Evolutionary conservation across 2,329 filamentous ascomycete genomes (phyloP).

Genomic region (Aspergillus hiratsukae): DNA sequence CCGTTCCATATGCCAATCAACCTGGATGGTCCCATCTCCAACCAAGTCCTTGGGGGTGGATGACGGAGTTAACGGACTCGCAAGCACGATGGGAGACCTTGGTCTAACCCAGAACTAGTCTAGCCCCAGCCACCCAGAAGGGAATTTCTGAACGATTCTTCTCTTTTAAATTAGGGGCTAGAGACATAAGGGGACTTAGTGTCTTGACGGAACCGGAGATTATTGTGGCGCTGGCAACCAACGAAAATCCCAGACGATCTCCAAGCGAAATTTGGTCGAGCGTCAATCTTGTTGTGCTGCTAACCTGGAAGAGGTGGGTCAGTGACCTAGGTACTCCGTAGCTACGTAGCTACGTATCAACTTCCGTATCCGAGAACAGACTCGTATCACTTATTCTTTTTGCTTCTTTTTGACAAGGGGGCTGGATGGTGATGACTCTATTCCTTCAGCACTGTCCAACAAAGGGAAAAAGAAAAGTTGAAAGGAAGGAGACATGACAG

Average conservation of each 20-base stretch:
- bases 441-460: neutral
- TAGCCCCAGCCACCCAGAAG: constrained; percentile 14
- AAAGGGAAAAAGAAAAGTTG: constrained; percentile 1
- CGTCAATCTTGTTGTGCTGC: neutral
- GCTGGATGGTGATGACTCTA: neutral
- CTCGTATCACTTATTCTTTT: neutral
- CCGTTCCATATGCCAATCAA: neutral
- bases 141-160: constrained; percentile 18
- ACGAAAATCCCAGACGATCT: constrained; percentile 2
- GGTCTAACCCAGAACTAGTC: constrained; percentile 8
- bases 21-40: constrained; percentile 6
- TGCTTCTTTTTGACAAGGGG: neutral
- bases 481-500: constrained; percentile 3
- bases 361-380: neutral
- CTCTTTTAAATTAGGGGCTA: constrained; percentile 18
- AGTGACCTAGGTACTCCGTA: neutral
- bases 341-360: neutral
- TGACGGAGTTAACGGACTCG: constrained; percentile 10
- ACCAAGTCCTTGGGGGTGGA: constrained; percentile 18
- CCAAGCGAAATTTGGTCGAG: neutral
- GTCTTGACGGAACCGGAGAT: constrained; percentile 20
- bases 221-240: constrained; percentile 18
- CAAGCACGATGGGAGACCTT: constrained; percentile 8
- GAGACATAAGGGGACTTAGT: constrained; percentile 6
- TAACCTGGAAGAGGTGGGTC: neutral